These are phyloP conservation scores for Dothistroma pini DNA, from an alignment of 2,329 filamentous ascomycete species.

Conservation along the genomic window DNA sequence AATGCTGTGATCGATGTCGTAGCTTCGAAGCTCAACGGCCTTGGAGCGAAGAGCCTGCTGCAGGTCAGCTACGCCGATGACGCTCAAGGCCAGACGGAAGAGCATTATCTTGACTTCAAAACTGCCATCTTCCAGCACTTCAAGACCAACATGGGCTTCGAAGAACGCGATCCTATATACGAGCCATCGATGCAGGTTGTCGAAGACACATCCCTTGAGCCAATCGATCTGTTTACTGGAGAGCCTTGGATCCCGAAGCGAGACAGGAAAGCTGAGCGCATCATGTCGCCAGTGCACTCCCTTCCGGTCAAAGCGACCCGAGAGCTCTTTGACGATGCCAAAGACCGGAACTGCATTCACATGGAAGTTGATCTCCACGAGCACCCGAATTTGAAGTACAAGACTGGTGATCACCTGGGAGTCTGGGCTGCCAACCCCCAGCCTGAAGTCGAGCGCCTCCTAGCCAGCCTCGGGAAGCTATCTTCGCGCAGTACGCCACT, in stretches of 20 bases:
- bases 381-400: constrained; percentile 39
- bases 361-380: constrained; percentile 40
- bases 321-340: constrained; percentile 36
- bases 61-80: constrained; percentile 40
- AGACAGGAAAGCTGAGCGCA: constrained; percentile 23
- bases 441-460: constrained; percentile 36
- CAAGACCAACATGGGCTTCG: constrained; percentile 31
- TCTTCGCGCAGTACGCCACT: constrained; percentile 22
- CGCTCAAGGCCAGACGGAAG: constrained; percentile 42
- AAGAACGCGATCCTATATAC: constrained; percentile 36
- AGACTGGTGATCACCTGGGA: constrained; percentile 44
- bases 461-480: constrained; percentile 31
- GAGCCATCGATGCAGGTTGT: constrained; percentile 33
- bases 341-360: constrained; percentile 41
- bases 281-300: constrained; percentile 34
- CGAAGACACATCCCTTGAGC: constrained; percentile 25
- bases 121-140: constrained; percentile 36
- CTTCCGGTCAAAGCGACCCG: constrained; percentile 33
- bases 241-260: constrained; percentile 22
- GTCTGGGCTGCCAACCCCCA: constrained; percentile 42
- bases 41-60: constrained; percentile 35
- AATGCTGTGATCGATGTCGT: constrained; percentile 42
- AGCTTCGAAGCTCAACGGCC: constrained; percentile 31
- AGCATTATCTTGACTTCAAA: constrained; percentile 44
- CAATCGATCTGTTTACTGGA: constrained; percentile 31